phyloP scores from a whole-genome alignment of 108 stramenopile species.

The Fragilaria radians region DNA sequence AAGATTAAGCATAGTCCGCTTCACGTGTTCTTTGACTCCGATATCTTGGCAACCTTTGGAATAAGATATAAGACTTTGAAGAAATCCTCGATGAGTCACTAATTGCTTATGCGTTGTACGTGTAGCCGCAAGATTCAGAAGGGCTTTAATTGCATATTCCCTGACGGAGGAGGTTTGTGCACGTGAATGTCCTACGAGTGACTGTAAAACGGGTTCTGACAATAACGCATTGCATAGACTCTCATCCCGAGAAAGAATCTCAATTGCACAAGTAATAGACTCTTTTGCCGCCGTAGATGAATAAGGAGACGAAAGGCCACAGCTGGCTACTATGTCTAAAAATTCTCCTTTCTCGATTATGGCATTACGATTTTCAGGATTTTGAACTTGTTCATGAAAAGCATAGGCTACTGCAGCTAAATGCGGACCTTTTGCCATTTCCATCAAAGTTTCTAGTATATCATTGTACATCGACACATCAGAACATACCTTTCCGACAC shows the following conservation, averaged over 20 bases:
- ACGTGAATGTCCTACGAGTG: conserved; percentile 10
- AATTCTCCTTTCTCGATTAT: conserved; percentile 16
- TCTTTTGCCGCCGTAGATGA: conserved; percentile 21
- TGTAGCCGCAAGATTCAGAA: conserved; percentile 7
- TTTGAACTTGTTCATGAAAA: conserved; percentile 27
- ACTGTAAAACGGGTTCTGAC: conserved; percentile 6
- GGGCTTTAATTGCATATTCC: not conserved
- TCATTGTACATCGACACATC: conserved; percentile 27
- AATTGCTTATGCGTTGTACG: conserved; percentile 1
- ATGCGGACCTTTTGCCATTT: conserved; percentile 10
- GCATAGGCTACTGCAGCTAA: conserved; percentile 18
- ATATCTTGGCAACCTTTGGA: not conserved
- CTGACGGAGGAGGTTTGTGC: not conserved
- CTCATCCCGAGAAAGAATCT: conserved; percentile 23
- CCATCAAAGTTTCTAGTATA: conserved; percentile 23
- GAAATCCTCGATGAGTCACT: conserved; percentile 4
- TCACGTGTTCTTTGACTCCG: conserved; percentile 23
- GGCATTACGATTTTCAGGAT: conserved; percentile 21
- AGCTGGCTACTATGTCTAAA: conserved; percentile 9
- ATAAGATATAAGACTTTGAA: not conserved
- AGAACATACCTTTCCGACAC: conserved; percentile 17
- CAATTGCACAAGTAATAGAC: conserved; percentile 20
- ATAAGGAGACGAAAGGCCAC: conserved; percentile 8
- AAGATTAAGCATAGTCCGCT: conserved; percentile 33
- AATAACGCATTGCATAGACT: conserved; percentile 8